A percentile compares a stretch with the other conserved stretches of the same genome.
phyloP scores from a whole-genome alignment of 345 rosid genomes.

The Salix arbutifolia region DNA sequence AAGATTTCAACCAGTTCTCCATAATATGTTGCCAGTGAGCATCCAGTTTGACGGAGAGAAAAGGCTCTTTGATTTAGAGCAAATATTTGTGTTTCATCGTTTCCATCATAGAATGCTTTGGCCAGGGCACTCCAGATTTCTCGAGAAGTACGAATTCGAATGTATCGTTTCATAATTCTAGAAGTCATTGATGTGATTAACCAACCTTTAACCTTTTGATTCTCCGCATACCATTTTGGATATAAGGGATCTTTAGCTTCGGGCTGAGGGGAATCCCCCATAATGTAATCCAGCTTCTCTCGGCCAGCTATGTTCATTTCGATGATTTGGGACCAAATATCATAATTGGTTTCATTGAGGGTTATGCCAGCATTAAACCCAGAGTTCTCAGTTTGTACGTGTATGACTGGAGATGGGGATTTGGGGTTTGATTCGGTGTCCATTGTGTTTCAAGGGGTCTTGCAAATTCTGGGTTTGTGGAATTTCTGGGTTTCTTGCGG shows the following conservation, averaged over 20 bases:
- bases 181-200: background rate
- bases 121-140: background rate
- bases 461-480: too few relatives aligned
- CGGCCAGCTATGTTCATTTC: background rate
- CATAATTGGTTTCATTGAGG: slow-evolving; percentile 9
- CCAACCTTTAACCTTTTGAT: slow-evolving; percentile 1
- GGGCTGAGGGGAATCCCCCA: background rate
- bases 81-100: slow-evolving; percentile 1
- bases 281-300: background rate
- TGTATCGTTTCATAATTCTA: background rate
- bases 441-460: too few relatives aligned
- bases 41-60: background rate
- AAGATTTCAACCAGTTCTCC: slow-evolving; percentile 17
- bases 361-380: background rate
- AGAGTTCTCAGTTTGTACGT: background rate
- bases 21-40: background rate
- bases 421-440: too few relatives aligned
- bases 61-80: background rate
- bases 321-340: background rate
- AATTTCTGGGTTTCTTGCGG: too few relatives aligned
- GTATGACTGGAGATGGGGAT: background rate
- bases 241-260: background rate
- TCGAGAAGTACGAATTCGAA: background rate
- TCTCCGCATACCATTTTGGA: slow-evolving; percentile 1
- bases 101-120: slow-evolving; percentile 5